Conservation (phyloP, 371 early-diverging fungal genomes). For the Rhizopus sp. region DNA sequence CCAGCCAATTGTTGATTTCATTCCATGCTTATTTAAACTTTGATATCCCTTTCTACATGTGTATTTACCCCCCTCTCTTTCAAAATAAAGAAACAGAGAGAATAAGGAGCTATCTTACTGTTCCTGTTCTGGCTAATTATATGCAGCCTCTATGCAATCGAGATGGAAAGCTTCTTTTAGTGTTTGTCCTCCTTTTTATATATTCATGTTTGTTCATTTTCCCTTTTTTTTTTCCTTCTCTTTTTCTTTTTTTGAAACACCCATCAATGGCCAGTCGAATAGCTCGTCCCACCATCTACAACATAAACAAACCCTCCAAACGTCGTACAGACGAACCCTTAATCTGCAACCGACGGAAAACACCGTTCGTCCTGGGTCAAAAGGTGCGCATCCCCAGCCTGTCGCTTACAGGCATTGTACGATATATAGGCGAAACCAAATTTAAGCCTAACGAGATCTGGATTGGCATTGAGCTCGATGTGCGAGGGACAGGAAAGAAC, state of each 20-base stretch:
- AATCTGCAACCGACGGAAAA: not conserved
- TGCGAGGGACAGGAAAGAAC: conserved; percentile 78
- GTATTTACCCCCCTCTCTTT: too few species aligned
- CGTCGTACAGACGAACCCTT: not conserved
- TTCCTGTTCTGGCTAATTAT: conserved; percentile 48
- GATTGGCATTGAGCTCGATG: conserved; percentile 82
- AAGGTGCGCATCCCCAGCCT: conserved; percentile 10
- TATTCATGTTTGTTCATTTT: not conserved
- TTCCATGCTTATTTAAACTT: too few species aligned
- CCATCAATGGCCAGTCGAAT: conserved; percentile 13
- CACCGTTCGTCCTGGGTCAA: conserved; percentile 15
- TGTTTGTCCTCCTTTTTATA: not conserved
- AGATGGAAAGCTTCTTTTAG: conserved; percentile 6
- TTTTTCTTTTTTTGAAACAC: not conserved
- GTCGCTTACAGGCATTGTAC: conserved; percentile 53
- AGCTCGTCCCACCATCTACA: conserved; percentile 15
- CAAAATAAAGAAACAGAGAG: too few species aligned
- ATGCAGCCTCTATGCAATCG: conserved; percentile 61
- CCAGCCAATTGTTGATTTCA: too few species aligned
- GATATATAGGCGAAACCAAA: conserved; percentile 40
- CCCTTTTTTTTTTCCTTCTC: conserved; percentile 5
- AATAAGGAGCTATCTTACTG: conserved; percentile 15
- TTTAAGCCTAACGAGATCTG: conserved; percentile 56
- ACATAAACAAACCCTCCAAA: not conserved
- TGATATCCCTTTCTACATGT: too few species aligned